Evolutionary conservation across 495 filamentous ascomycete species (phyloP).

Genomic region (Penicillium arizonense): DNA sequence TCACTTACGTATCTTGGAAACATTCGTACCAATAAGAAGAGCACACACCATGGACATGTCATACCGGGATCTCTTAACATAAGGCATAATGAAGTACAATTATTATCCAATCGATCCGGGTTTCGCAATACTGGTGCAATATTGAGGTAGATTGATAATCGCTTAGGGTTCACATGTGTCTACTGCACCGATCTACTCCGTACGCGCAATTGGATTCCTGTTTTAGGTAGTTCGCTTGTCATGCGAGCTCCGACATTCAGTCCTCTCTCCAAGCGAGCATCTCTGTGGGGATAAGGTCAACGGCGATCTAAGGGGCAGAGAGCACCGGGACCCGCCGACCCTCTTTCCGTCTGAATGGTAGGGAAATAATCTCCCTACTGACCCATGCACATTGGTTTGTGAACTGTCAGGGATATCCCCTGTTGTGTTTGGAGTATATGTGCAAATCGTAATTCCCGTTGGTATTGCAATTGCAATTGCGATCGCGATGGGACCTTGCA

Average conservation of each 20-base stretch:
- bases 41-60: background rate
- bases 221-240: background rate
- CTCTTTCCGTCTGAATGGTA: background rate
- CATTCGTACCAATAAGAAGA: no score
- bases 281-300: constrained; percentile 2
- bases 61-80: background rate
- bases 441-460: no score
- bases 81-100: no score
- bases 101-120: no score
- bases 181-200: no score
- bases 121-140: no score
- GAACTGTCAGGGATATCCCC: background rate
- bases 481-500: no score
- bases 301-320: constrained; percentile 1
- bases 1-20: background rate
- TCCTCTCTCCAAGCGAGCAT: background rate
- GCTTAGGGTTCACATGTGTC: no score
- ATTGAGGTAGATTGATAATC: no score
- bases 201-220: background rate
- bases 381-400: background rate
- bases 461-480: no score
- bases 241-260: background rate
- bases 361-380: background rate
- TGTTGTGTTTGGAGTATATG: background rate
- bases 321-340: background rate